A percentile compares a stretch with the other conserved stretches of the same genome.
Conservation (phyloP, 2,329 filamentous ascomycete genomes). For the Ceratocystis papillata region DNA sequence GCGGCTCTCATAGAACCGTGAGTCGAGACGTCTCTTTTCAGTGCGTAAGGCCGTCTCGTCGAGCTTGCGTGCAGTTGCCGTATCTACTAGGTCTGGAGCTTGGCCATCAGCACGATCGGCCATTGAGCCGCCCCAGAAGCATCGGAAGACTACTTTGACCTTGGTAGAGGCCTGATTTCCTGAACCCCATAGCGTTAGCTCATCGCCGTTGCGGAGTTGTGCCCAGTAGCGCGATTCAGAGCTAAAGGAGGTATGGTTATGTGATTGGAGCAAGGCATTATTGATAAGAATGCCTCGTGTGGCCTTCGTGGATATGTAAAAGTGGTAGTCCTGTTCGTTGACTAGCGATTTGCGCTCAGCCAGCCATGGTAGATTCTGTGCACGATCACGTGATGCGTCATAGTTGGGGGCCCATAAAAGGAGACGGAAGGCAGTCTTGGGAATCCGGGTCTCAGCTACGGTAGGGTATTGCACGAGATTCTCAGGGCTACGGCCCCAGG, state of each 20-base stretch:
- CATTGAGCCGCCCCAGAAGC: conserved; percentile 47
- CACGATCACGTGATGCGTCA: conserved; percentile 45
- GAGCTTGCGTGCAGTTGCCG: conserved; percentile 36
- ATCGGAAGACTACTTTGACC: conserved; percentile 42
- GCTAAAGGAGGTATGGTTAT: conserved; percentile 43
- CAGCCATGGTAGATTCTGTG: conserved; percentile 39
- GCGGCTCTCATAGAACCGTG: conserved; percentile 34
- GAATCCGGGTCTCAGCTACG: conserved; percentile 56
- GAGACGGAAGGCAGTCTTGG: conserved; percentile 71
- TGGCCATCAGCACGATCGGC: conserved; percentile 12
- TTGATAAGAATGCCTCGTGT: conserved; percentile 69
- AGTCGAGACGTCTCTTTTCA: conserved; percentile 37
- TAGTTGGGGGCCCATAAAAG: conserved; percentile 61
- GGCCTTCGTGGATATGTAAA: conserved; percentile 70
- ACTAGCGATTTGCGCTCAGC: conserved; percentile 28
- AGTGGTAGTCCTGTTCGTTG: conserved; percentile 48
- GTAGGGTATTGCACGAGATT: conserved; percentile 60
- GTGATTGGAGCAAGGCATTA: conserved; percentile 49
- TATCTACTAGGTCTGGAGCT: conserved; percentile 29
- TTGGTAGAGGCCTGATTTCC: conserved; percentile 35
- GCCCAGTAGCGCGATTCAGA: conserved; percentile 52
- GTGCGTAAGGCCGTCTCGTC: conserved; percentile 40
- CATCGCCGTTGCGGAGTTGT: conserved; percentile 64
- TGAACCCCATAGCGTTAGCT: conserved; percentile 58
- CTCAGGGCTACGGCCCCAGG: conserved; percentile 62